Conservation (phyloP, 306 rosid genomes). For the Sechiopsis laciniata region DNA sequence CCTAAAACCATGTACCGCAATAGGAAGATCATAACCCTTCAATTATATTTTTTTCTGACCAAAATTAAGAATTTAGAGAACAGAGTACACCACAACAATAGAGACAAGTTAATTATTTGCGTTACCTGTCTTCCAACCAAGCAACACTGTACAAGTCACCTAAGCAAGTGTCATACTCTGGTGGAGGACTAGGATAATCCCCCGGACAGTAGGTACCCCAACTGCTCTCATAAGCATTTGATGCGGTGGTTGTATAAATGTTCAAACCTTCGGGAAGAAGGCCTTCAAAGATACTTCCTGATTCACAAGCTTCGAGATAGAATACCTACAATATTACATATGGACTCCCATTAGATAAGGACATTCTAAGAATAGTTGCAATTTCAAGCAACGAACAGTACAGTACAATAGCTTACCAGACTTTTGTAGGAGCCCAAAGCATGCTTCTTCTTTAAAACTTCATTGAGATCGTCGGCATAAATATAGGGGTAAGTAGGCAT, state of each 20-base stretch:
- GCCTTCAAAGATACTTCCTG: conserved; percentile 92
- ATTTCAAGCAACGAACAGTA: conserved; percentile 20
- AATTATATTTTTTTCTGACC: not conserved
- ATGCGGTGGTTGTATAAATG: conserved; percentile 81
- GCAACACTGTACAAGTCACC: conserved; percentile 89
- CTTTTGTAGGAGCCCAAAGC: conserved; percentile 73
- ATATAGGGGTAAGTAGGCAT: conserved; percentile 74
- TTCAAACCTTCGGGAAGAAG: conserved; percentile 75
- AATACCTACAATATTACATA: conserved; percentile 52
- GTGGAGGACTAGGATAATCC: conserved; percentile 73
- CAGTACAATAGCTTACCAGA: conserved; percentile 42
- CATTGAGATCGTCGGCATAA: conserved; percentile 57
- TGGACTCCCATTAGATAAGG: conserved; percentile 1
- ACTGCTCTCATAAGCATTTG: conserved; percentile 86
- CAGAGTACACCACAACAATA: not conserved
- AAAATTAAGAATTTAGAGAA: not conserved
- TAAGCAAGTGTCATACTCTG: conserved; percentile 78
- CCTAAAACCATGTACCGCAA: not conserved
- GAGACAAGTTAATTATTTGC: not conserved
- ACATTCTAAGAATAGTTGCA: conserved; percentile 13
- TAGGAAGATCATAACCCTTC: not conserved
- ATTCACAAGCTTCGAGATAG: conserved; percentile 95
- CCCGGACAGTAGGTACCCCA: conserved; percentile 97
- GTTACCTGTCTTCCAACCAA: conserved; percentile 96
- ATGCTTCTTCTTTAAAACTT: conserved; percentile 68